Evolutionary conservation across 352 stramenopile species (phyloP), one percentile per base, ranked within the genome.

Genomic region (Pythium insidiosum): DNA sequence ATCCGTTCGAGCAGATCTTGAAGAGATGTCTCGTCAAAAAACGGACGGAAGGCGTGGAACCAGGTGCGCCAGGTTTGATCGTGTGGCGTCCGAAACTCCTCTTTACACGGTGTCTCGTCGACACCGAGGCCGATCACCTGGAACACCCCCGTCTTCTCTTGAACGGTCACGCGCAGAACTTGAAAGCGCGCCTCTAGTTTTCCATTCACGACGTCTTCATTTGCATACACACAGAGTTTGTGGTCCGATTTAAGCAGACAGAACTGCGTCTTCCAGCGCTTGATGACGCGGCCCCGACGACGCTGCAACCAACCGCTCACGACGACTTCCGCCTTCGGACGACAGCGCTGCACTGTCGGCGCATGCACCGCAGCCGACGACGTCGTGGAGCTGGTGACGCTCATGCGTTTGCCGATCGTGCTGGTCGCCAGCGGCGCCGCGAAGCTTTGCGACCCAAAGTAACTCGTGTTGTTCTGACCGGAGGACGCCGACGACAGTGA

Each of bases 261-360:
- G 51, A 68, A 83, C 50, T 71, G 67, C 23, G 63, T 20, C 38
- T 76, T 74, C 70, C 70, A 83, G 15, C 70, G 67, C 54, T 73
- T 77, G 28, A 83, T 38, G n/a, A 83, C 55, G 12, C 66, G 47
- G 1, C 70, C 67, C 26, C 73, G 70, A 23, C 62, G 58, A 22
- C 66, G 65, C 54, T 83, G 64, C n/a, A 83, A 46, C 67, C 67
- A 84, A 0, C 71, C 67, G 15, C 48, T 52, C 47, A 66, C 61
- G 0, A 64, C 42, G 15, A 77, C 58, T 6, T 59, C 50, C 1
- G 59, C 62, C 16, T 43, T 53, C 13, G 23, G 19, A 11, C 23
- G 33, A 11, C 22, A 19, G 38, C 5, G 9, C 12, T 26, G 20
- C 19, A 20, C 16, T 38, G 35, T 23, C 35, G 18, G 22, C 16